These are phyloP conservation scores for Colletotrichum phormii DNA, from an alignment of 2,329 filamentous ascomycete species.

Conservation along the genomic window DNA sequence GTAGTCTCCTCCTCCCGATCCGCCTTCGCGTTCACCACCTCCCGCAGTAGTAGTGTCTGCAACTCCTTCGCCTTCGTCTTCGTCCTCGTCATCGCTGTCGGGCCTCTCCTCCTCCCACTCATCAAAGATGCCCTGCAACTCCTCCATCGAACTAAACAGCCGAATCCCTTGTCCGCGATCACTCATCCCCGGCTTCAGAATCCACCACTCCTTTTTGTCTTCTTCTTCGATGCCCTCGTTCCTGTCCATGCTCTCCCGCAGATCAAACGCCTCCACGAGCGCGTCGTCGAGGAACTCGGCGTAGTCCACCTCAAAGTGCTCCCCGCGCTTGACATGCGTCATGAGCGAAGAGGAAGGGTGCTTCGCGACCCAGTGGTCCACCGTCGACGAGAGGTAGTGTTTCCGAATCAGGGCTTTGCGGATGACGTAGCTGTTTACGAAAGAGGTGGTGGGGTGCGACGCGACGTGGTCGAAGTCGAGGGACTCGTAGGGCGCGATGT, in stretches of 20 bases:
- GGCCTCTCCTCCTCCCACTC: conserved; percentile 82
- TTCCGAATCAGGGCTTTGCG: conserved; percentile 97
- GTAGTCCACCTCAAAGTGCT: conserved; percentile 95
- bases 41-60: conserved; percentile 39
- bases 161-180: conserved; percentile 94
- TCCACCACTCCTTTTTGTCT: conserved; percentile 86
- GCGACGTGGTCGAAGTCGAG: conserved; percentile 85
- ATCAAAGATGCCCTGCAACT: conserved; percentile 90
- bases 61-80: conserved; percentile 47
- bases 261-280: conserved; percentile 87
- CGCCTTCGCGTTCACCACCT: conserved; percentile 40
- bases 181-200: conserved; percentile 97
- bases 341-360: conserved; percentile 77
- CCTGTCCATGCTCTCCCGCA: conserved; percentile 79
- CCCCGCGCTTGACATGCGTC: conserved; percentile 79
- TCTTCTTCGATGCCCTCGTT: conserved; percentile 58
- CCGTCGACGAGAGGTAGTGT: conserved; percentile 88
- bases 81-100: conserved; percentile 74
- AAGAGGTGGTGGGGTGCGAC: conserved; percentile 67
- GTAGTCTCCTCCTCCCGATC: conserved; percentile 53
- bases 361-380: conserved; percentile 88
- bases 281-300: conserved; percentile 97
- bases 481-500: conserved; percentile 88
- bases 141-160: conserved; percentile 85
- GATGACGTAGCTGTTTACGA: conserved; percentile 93